Base-by-base conservation (phyloP, 768 basidiomycete species). In the Pleurotus tuoliensis region DNA sequence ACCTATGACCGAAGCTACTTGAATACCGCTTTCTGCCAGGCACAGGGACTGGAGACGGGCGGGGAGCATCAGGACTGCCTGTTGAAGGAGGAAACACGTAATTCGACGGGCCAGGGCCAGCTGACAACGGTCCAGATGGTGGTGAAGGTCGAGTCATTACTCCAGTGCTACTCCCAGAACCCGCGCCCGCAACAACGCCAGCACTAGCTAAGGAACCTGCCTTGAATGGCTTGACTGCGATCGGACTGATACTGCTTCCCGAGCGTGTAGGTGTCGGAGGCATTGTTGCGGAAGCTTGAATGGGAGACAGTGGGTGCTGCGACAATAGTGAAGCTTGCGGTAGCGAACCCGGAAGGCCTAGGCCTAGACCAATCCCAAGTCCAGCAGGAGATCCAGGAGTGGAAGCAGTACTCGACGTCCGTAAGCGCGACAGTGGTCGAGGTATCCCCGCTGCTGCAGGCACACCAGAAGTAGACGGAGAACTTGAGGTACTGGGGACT, bases 1-100 rank as follows among this genome's bases (percentile, higher is more conserved):
- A 88, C 44, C 90, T 78, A 67, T 91, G 84, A 8, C 86, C 83
- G 65, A 92, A 92, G 58, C 84, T 88, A 61, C 87, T 89, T 45
- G 86, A 88, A 71, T 90, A 92, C 5, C 88, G 75, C 67, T 87
- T 88, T 39, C 83, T 73, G 25, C 63, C 55, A 9, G 71, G 71
- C 53, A 62, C 11, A 62, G 60, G 5, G 7, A 53, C 30, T 50
- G 40, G 51, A 5, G 46, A 56, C 54, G 27, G 52, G 55, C 58
- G 44, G 45, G n/a, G 57, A n/a, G 34, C 52, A 27, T 41, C 56
- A 59, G 30, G 53, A 55, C 64, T 39, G 52, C 66, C 57, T 60
- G 22, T 64, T 54, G 43, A 12, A 11, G 46, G 12, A 30, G 46
- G 25, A 27, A 58, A 48, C 56, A 59, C 18, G 43, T 48, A 47